A percentile compares a stretch with the other conserved stretches of the same genome.
Conservation (phyloP, 1,284 basidiomycete species). For the Sporisorium exsertum region DNA sequence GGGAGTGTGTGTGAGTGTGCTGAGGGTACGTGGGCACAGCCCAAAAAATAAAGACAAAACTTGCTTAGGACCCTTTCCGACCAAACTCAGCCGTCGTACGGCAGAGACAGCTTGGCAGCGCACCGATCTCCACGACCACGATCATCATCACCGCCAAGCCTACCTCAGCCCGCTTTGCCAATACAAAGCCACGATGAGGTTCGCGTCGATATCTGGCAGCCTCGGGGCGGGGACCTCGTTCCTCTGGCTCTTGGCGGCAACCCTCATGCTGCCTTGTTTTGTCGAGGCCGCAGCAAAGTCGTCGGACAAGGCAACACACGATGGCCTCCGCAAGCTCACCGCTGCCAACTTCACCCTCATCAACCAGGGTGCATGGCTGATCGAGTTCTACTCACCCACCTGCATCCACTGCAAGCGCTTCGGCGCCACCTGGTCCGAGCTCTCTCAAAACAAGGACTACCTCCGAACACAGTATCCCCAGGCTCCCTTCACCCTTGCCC, state of each 20-base stretch:
- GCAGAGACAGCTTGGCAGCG: no score
- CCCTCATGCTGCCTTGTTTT: conserved; percentile 7
- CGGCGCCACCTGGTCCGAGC: conserved; percentile 83
- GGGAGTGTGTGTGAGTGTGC: neutral
- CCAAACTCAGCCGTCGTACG: neutral
- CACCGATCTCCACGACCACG: neutral
- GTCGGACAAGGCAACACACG: conserved; percentile 43
- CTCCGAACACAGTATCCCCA: conserved; percentile 71
- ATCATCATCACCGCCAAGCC: neutral
- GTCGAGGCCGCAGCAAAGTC: conserved; percentile 17
- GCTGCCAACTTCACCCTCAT: conserved; percentile 59
- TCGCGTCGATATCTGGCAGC: conserved; percentile 24
- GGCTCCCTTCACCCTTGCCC: conserved; percentile 64
- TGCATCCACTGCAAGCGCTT: conserved; percentile 83
- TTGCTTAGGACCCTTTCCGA: neutral
- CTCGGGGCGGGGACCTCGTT: conserved; percentile 6
- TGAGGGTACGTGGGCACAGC: neutral
- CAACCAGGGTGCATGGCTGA: conserved; percentile 60
- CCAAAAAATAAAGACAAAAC: neutral
- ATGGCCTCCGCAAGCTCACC: conserved; percentile 53
- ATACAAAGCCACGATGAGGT: conserved; percentile 19
- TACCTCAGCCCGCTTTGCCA: neutral
- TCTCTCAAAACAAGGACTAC: conserved; percentile 75
- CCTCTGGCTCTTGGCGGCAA: conserved; percentile 11
- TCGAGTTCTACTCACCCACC: conserved; percentile 74